Base-by-base conservation (phyloP, 2,329 filamentous ascomycete genomes). In the Pyricularia pennisetigena region DNA sequence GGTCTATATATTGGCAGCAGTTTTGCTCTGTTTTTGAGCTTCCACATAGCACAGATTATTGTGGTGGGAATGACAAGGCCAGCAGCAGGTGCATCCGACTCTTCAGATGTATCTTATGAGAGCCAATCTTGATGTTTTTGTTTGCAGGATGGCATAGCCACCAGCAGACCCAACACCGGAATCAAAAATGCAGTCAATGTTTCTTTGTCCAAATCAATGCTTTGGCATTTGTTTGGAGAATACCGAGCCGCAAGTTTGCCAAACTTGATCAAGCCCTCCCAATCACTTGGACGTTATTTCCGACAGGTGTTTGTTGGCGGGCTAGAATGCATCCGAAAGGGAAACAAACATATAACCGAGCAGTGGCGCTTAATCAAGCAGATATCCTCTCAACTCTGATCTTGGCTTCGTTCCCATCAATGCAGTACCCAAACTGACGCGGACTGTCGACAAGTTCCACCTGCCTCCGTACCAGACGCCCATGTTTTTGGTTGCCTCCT, bases 401-500 rank as follows among this genome's bases (percentile, higher is more conserved):
- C 71, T 79, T 86, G 10, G 87, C 91, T 74, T 92, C 88, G 70
- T 81, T 76, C 0, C 89, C 88, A 75, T 96, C 93, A 69, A 97
- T 87, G 78, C 90, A 93, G 73, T 93, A 94, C 1, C 93, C 93
- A 71, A 97, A 82, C 76, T 91, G 88, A 73, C 92, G 87, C 10
- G 92, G 94, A 14, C 92, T 90, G 73, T 94, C 90, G 68, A 85
- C 85, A 68, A 97, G 82, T 77, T 94, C 90, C 35, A 93, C 88
- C 77, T 97, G 92, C 69, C 93, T 83, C 77, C 89, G 89, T 65
- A 93, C 83, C 83, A 90, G 93, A 70, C 87, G 84, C 69, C 62
- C 49, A 20, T 67, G 64, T 69, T 70, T 23, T 16, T 68, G 49
- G 57, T 64, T 67, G 26, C 69, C 59, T 23, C 68, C 49, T 32